phyloP scores from a whole-genome alignment of 2,329 filamentous ascomycete species.

The Cercospora nicotianae region DNA sequence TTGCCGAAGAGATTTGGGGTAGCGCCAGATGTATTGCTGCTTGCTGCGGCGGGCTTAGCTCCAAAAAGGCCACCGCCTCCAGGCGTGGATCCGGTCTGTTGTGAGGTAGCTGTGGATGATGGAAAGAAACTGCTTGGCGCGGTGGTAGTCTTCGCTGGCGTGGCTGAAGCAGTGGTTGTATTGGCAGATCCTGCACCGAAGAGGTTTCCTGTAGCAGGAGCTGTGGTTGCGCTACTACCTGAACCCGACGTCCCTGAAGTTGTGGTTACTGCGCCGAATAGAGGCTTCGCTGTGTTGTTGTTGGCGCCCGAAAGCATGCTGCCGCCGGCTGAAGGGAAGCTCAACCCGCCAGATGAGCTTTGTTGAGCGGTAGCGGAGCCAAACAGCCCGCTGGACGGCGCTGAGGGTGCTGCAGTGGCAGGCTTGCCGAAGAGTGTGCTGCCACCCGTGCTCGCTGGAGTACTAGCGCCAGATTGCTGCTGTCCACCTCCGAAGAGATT shows the following conservation, averaged over 20 bases:
- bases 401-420: not conserved
- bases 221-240: constrained; percentile 12
- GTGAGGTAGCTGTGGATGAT: constrained; percentile 2
- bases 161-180: constrained; percentile 9
- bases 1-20: constrained; percentile 15
- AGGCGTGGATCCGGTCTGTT: constrained; percentile 9
- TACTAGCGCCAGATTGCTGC: constrained; percentile 14
- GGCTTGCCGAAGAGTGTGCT: constrained; percentile 15
- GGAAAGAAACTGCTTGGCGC: constrained; percentile 14
- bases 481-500: constrained; percentile 21
- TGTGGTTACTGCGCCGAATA: not conserved
- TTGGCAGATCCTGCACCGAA: constrained; percentile 9
- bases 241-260: not conserved
- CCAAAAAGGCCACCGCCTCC: constrained; percentile 3
- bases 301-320: not conserved
- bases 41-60: constrained; percentile 1
- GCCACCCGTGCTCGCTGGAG: constrained; percentile 15
- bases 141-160: constrained; percentile 1
- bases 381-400: constrained; percentile 2
- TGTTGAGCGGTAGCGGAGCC: constrained; percentile 9
- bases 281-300: not conserved
- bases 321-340: constrained; percentile 3
- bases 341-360: constrained; percentile 4
- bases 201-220: constrained; percentile 9
- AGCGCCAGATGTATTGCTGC: constrained; percentile 6